Percentiles rank a stretch among this genome's conserved stretches.
Conservation (phyloP, 345 rosid genomes). For the Acer campestre region DNA sequence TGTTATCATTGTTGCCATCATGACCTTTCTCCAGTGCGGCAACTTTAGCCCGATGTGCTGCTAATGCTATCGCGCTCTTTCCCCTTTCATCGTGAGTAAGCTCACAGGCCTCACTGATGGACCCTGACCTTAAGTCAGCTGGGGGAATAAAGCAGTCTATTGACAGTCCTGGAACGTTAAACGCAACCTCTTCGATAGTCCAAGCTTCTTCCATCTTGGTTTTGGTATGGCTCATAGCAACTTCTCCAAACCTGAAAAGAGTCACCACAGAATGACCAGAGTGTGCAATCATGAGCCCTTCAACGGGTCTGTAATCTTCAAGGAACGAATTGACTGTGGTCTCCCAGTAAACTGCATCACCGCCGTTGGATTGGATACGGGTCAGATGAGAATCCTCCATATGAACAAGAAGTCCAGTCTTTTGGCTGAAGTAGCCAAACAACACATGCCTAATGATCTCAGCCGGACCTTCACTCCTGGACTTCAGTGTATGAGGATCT, state of each 20-base stretch:
- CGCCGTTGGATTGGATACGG: constrained; percentile 76
- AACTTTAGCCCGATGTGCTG: constrained; percentile 68
- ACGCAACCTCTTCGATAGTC: constrained; percentile 96
- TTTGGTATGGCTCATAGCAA: constrained; percentile 81
- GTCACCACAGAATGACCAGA: constrained; percentile 86
- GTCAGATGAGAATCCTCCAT: constrained; percentile 92
- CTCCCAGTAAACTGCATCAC: constrained; percentile 89
- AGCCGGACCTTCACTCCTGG: constrained; percentile 89
- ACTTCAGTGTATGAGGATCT: constrained; percentile 72
- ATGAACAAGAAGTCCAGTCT: constrained; percentile 81
- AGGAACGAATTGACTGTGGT: constrained; percentile 83
- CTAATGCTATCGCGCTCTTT: constrained; percentile 45
- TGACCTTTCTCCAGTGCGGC: constrained; percentile 64
- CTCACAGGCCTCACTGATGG: constrained; percentile 62
- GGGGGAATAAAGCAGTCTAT: constrained; percentile 92
- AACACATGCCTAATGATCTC: constrained; percentile 87
- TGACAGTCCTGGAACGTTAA: constrained; percentile 86
- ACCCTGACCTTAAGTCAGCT: constrained; percentile 66
- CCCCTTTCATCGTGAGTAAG: constrained; percentile 66
- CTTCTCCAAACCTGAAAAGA: constrained; percentile 88
- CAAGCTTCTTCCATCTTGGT: constrained; percentile 97
- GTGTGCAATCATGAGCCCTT: constrained; percentile 96
- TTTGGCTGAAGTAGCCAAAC: constrained; percentile 90
- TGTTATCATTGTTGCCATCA: constrained; percentile 32
- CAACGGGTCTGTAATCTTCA: constrained; percentile 80